Conservation (phyloP, 345 rosid species). For the Hevea brasiliensis region DNA sequence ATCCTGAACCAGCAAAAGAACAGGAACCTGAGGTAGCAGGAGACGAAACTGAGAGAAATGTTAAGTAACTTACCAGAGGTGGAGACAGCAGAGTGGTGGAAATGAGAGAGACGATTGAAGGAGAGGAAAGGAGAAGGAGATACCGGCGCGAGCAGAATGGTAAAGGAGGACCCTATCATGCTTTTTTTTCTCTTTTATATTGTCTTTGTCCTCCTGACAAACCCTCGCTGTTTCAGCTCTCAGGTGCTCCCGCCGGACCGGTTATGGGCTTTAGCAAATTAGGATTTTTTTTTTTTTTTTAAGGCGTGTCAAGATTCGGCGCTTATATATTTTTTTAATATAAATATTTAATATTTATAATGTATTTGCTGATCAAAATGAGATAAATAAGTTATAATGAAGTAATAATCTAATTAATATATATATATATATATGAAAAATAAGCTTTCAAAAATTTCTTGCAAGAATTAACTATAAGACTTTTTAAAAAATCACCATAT, state of each 20-base stretch:
- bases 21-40: background rate
- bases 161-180: constrained; percentile 35
- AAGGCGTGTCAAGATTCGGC: too few relatives aligned
- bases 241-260: background rate
- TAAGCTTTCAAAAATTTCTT: too few relatives aligned
- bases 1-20: background rate
- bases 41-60: background rate
- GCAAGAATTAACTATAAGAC: too few relatives aligned
- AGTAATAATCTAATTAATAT: too few relatives aligned
- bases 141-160: constrained; percentile 42
- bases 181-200: constrained; percentile 12
- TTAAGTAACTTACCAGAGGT: constrained; percentile 51
- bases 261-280: background rate
- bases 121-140: constrained; percentile 42
- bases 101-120: constrained; percentile 33
- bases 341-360: too few relatives aligned
- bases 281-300: too few relatives aligned
- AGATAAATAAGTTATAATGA: too few relatives aligned
- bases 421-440: too few relatives aligned
- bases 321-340: too few relatives aligned
- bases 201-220: background rate
- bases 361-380: too few relatives aligned
- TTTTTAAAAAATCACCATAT: too few relatives aligned
- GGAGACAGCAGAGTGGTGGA: constrained; percentile 27
- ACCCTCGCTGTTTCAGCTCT: background rate